Evolutionary conservation across 2,329 filamentous ascomycete species (phyloP).

Genomic region (Eurotiales sp.): DNA sequence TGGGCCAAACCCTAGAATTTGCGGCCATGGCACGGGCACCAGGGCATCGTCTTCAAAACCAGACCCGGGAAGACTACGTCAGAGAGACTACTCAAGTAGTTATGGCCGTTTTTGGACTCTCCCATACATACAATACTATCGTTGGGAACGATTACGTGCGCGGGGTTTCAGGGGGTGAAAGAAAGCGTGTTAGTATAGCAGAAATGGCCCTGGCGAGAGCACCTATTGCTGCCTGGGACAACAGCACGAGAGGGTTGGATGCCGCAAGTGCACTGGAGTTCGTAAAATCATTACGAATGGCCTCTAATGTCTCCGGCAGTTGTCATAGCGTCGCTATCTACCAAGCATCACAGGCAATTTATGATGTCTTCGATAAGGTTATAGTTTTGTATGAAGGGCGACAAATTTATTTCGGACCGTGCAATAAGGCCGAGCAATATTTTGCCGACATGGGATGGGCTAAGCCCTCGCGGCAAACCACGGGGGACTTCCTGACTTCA

Average conservation of each 20-base stretch:
- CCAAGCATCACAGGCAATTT: constrained; percentile 56
- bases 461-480: constrained; percentile 69
- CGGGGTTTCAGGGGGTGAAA: constrained; percentile 67
- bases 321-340: constrained; percentile 67
- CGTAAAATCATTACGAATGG: constrained; percentile 61
- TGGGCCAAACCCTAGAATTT: constrained; percentile 70
- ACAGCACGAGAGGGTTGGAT: constrained; percentile 69
- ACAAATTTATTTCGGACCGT: constrained; percentile 67
- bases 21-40: constrained; percentile 67
- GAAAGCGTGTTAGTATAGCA: constrained; percentile 77
- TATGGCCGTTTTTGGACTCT: constrained; percentile 70
- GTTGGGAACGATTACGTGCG: constrained; percentile 74
- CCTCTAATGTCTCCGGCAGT: constrained; percentile 60
- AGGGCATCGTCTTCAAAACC: constrained; percentile 55
- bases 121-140: constrained; percentile 68
- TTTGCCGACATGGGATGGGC: constrained; percentile 68
- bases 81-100: constrained; percentile 61
- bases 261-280: constrained; percentile 71
- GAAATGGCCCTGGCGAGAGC: constrained; percentile 68
- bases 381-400: constrained; percentile 64
- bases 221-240: constrained; percentile 70
- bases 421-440: constrained; percentile 61
- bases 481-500: constrained; percentile 73
- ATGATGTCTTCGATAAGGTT: constrained; percentile 63
- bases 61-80: constrained; percentile 58